Evolutionary conservation across 805 yeast species (phyloP), one percentile per base, ranked within the genome.

Genomic region (Schwanniomyces sp.): DNA sequence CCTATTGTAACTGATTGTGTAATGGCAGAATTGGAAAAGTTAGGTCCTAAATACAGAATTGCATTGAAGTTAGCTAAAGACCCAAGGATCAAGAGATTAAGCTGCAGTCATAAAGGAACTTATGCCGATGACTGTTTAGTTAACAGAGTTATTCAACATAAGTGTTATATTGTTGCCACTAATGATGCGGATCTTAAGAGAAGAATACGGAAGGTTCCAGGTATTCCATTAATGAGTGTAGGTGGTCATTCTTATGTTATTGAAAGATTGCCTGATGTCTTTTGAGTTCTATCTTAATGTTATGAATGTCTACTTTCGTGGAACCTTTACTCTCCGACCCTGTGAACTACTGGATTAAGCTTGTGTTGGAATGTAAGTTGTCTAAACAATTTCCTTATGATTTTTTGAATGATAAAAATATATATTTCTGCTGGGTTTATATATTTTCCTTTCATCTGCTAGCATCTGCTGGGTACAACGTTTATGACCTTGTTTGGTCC

Each of bases 91-190:
- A 80, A 88, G 57, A 78, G 97, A 51, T 75, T 94, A 42, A 88
- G 84, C 38, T 94, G 99, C 62, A 76, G 92, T 9, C 99, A 94
- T 62, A 88, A 86, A 57, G 99, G 99, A 27, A 92, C 97, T 0
- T 94, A 94, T 74, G 99, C 99, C 26, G 99, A 94, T 82, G 99
- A 94, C 69, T 94, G 99, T 67, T 65, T 94, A 7, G 98, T 94
- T 14, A 84, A 87, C 64, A 78, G 99, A 57, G 96, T 94, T 6
- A 79, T 92, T 66, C 97, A 92, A 62, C 98, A 94, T 71, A 94
- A 94, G 65, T 94, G 99, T 69, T 94, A 83, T 61, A 91, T 94
- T 47, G 97, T 94, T 32, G 99, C 99, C 42, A 92, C 98, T 1
- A 94, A 92, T 64, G 99, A 94, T 83, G 97, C 96, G 11, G 98